Base-by-base conservation (phyloP, 345 rosid genomes). In the Clausena lansium region DNA sequence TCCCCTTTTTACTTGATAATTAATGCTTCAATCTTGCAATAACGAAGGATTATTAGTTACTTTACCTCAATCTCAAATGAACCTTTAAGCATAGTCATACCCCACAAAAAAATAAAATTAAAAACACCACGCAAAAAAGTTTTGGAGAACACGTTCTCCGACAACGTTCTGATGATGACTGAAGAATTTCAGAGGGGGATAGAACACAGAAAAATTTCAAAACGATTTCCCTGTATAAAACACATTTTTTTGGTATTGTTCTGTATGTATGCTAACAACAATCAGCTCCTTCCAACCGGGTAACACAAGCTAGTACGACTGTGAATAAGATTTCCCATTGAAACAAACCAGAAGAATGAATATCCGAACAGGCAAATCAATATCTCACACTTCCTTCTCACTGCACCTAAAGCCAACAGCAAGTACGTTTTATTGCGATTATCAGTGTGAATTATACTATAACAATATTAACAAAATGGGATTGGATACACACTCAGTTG, bases 401-500 rank as follows among this genome's bases (percentile, higher is more conserved):
- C 65, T 52, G 65, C 8, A 30, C 62, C 73, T 35, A 65, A 15
- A 28, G 76, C 81, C 75, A 60, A 71, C 28, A 62, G 68, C 81
- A 50, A 73, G 60, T 59, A 70, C 39, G 60, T 4, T 76, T 74
- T 66, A 79, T 74, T 66, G 58, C 62, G 41, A 15, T 35, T 52
- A 36, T 73, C 71, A 63, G 61, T 55, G 62, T 60, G 41, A 58
- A 66, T n/a, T 28, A 79, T 63, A 25, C 41, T 47, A 9, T 22
- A 10, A 39, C 54, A 36, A 62, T 78, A 81, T 84, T 83, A 79
- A 85, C 91, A 82, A 84, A 82, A 77, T 71, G 78, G 75, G 55
- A 70, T 6, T 55, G 28, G 45, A 74, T 52, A 66, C 64, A 7
- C 75, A 64, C 74, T 50, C 41, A 15, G 6, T 13, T 57, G 24